A percentile compares a stretch with the other conserved stretches of the same genome.
phyloP scores from a whole-genome alignment of 2,329 filamentous ascomycete genomes.

The Didymella keratinophila region DNA sequence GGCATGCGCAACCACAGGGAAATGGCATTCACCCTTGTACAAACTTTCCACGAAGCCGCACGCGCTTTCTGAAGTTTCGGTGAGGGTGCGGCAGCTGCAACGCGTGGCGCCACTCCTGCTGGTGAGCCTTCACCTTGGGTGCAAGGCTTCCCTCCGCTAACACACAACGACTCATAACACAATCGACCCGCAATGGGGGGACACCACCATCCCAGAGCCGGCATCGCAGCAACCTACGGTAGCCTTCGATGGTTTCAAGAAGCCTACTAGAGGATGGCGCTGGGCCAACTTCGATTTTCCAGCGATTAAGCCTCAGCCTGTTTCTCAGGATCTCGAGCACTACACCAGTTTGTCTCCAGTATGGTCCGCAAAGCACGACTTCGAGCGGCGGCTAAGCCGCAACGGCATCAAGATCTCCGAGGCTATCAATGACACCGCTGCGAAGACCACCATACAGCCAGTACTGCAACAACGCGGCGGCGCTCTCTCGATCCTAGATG shows the following conservation, averaged over 20 bases:
- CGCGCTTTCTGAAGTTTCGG: background rate
- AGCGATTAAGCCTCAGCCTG: background rate
- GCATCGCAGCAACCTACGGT: background rate
- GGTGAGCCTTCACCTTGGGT: background rate
- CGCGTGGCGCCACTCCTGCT: background rate
- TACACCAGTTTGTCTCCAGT: background rate
- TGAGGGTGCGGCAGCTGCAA: background rate
- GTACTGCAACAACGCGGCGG: background rate
- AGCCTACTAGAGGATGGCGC: background rate
- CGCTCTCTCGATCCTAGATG: background rate
- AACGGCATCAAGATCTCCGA: constrained; percentile 18
- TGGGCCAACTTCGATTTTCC: background rate
- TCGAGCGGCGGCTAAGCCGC: constrained; percentile 11
- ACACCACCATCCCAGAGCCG: background rate
- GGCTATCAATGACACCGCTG: background rate
- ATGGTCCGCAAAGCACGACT: constrained; percentile 13
- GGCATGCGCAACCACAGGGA: background rate
- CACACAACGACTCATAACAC: background rate
- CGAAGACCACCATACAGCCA: background rate
- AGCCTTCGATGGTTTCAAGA: background rate
- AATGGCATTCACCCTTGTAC: background rate
- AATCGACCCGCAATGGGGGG: background rate
- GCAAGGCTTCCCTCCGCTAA: background rate
- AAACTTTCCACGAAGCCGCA: background rate
- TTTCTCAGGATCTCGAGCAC: background rate